A percentile compares a stretch with the other conserved stretches of the same genome.
These are phyloP conservation scores for Petrea volubilis DNA, from an alignment of 257 asterid genomes.

Conservation along the genomic window DNA sequence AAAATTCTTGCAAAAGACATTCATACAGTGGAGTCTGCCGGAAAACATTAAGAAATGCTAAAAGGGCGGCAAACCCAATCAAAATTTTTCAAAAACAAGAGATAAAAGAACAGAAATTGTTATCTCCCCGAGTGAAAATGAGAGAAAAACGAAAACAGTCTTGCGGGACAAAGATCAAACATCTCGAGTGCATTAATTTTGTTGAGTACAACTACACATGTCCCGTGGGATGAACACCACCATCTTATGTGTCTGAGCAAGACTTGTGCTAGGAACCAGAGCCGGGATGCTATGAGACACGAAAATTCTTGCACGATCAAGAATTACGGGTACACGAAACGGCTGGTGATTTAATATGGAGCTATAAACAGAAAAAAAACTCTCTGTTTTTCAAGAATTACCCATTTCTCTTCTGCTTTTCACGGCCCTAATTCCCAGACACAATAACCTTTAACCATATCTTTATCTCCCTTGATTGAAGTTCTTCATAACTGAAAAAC, in stretches of 20 bases:
- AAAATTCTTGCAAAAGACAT: conserved; percentile 27
- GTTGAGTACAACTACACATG: not conserved
- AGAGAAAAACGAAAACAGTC: not conserved
- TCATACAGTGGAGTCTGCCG: conserved; percentile 29
- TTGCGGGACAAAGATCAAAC: conserved; percentile 33
- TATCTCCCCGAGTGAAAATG: conserved; percentile 1
- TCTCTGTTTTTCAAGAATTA: not conserved
- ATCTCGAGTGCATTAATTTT: conserved; percentile 22
- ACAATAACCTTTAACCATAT: not conserved
- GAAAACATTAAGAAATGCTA: conserved; percentile 34
- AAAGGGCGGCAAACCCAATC: conserved; percentile 11
- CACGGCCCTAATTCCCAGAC: not conserved
- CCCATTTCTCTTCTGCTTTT: not conserved
- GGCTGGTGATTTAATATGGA: not conserved
- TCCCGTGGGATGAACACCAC: not conserved
- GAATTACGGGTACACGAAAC: not conserved
- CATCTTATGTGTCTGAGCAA: not conserved
- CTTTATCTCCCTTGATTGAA: not conserved
- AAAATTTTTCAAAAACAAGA: not conserved
- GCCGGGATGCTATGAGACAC: not conserved
- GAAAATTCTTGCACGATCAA: not conserved
- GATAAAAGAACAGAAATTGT: not conserved
- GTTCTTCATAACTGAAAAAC: not conserved
- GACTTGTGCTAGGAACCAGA: not conserved
- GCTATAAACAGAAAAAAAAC: not conserved